Evolutionary conservation across 805 yeast genomes (phyloP), one percentile per base, ranked within the genome.

Genomic region (Kodamaea jinghongensis): DNA sequence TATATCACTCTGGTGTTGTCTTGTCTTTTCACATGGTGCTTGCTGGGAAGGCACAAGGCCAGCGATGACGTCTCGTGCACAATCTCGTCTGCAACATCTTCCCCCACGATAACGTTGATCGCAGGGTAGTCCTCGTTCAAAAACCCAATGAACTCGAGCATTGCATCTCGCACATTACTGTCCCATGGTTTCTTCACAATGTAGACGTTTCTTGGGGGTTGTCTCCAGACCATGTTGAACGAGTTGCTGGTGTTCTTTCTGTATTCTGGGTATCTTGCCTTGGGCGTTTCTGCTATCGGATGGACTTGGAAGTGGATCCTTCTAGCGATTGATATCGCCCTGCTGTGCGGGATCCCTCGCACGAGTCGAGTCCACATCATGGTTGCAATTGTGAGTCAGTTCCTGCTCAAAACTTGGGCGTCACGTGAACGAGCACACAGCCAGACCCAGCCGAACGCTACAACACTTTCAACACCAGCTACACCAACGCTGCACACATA

Each of bases 121-220:
- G 75, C 70, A 0, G 91, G 90, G 56, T 86, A 85, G 7, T 72
- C 64, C 4, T 65, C 61, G 48, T 80, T 79, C 6, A 89, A 48
- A 51, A 79, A 82, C 4, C 70, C 61, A 13, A 89, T 76, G 46
- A 90, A 83, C 32, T 69, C 67, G 6, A 78, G 71, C 78, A 83
- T 77, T 3, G 93, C 88, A 5, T 67, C 63, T 10, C 81, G 68
- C 3, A 87, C 95, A 6, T 67, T 63, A 2, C 64, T 58, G 36
- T 86, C 78, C 81, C 86, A 79, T 1, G 96, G 96, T 56, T 91
- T 91, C 61, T 89, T 90, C 22, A 87, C 86, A 12, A 91, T 69
- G 39, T 83, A 73, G 7, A 91, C 77, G 56, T 90, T 91, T 44
- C 79, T 77, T 8, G 87, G 74, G 1, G 87, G 85, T 11, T 64